Evolutionary conservation across 441 rosid species (phyloP), one percentile per base, ranked within the genome.

Genomic region (Arabidopsis hybrid): DNA sequence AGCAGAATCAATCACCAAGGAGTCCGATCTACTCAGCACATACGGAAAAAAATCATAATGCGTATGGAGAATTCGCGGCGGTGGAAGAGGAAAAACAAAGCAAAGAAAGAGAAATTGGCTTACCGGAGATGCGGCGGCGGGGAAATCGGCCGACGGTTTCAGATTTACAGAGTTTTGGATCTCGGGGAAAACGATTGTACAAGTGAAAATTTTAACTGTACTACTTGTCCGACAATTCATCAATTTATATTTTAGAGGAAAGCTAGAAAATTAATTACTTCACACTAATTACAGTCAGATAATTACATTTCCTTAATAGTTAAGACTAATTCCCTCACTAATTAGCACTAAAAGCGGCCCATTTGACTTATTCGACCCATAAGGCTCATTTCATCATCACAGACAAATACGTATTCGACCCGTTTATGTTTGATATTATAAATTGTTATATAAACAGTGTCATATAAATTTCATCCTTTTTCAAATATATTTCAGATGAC

Each of bases 11-110:
- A 64, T 45, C 47, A 53, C 49, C 31, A 42, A 35, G 1, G 31
- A 45, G 6, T 21, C 59, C 58, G 77, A 73, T 73, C 71, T 64
- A 72, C 58, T 62, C 21, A 72, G 21, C 8, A 63, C 34, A 39
- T 26, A 39, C 9, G 45, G 4, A 10, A 38, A 38, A 18, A 35
- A 51, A 67, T 0, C 36, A 50, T 16, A 42, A 71, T 52, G 39
- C 65, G 50, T 13, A 10, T 4, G 52, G 43, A 51, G 69, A 51
- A 61, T 60, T 61, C 10, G 45, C 53, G 18, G 47, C 45, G 26
- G 10, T 18, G 62, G 70, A 53, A 55, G 45, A 17, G 34, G 38
- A 18, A 10, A 43, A n/a, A 36, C n/a, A 43, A n/a, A 40, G 0
- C 13, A 56, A 7, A 35, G 26, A 29, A 12, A 45, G 42, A 46